Percentiles rank a stretch among this genome's conserved stretches.
These are phyloP conservation scores for Phanerodontia chrysosporium DNA, from an alignment of 768 basidiomycete genomes.

Conservation along the genomic window DNA sequence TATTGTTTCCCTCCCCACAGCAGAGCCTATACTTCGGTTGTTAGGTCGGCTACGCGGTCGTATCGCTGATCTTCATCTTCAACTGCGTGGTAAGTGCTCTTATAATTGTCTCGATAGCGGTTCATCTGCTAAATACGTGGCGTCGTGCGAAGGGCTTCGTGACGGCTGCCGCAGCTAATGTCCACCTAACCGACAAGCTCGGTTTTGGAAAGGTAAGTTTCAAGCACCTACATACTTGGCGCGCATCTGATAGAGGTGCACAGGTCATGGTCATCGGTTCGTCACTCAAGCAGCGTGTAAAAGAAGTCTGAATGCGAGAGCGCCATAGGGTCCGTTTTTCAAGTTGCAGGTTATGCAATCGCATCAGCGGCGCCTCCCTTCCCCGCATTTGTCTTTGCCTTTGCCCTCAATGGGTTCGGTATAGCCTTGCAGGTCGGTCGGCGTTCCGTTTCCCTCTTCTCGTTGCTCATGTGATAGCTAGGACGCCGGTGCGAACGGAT, in stretches of 20 bases:
- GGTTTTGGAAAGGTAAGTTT: constrained; percentile 44
- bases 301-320: not conserved
- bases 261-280: constrained; percentile 39
- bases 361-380: constrained; percentile 58
- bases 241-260: not conserved
- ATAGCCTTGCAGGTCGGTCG: constrained; percentile 37
- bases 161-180: constrained; percentile 41
- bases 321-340: constrained; percentile 42
- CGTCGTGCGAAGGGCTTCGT: constrained; percentile 40
- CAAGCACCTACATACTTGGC: not conserved
- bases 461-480: constrained; percentile 19
- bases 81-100: constrained; percentile 34
- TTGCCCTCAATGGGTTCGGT: constrained; percentile 47
- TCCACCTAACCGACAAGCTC: constrained; percentile 39
- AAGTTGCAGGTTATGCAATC: constrained; percentile 50
- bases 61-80: constrained; percentile 60
- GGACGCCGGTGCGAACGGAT: constrained; percentile 74
- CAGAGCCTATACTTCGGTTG: too few species aligned
- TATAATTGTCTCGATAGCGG: not conserved
- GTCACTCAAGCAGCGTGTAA: not conserved
- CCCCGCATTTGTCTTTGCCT: constrained; percentile 52
- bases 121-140: constrained; percentile 8
- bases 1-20: too few species aligned
- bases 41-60: constrained; percentile 49
- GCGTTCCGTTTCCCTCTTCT: not conserved